Percentiles rank a stretch among this genome's conserved stretches.
Evolutionary conservation across 1,139 yeast species (phyloP).

Genomic region (Nakaseomyces kungkrabaensis): DNA sequence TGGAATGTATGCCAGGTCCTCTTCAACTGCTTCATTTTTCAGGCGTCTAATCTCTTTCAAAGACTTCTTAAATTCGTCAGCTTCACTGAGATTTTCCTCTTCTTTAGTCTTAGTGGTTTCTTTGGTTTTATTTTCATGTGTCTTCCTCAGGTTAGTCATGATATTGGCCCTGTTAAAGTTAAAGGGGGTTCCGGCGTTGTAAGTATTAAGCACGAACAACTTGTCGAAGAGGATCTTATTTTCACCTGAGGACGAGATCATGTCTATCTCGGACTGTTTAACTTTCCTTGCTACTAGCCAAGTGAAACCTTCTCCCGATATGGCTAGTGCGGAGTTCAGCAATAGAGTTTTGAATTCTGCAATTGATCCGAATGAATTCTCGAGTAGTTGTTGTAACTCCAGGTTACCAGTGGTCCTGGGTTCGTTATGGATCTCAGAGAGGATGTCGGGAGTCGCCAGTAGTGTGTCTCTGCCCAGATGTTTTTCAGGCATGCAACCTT

Average conservation of each 20-base stretch:
- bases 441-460: conserved; percentile 36
- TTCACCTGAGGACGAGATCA: conserved; percentile 14
- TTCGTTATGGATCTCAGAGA: conserved; percentile 29
- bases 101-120: background rate
- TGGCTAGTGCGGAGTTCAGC: conserved; percentile 49
- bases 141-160: conserved; percentile 10
- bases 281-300: conserved; percentile 62
- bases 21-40: conserved; percentile 4
- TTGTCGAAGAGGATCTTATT: conserved; percentile 31
- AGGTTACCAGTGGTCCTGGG: conserved; percentile 29
- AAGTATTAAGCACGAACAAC: conserved; percentile 62
- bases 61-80: conserved; percentile 2
- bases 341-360: conserved; percentile 56
- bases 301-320: conserved; percentile 66
- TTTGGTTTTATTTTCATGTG: background rate
- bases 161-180: conserved; percentile 27
- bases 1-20: conserved; percentile 39
- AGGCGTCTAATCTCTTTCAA: conserved; percentile 1
- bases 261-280: conserved; percentile 6
- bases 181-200: conserved; percentile 60
- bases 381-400: conserved; percentile 36
- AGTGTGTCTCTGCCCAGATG: conserved; percentile 26
- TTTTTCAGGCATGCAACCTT: conserved; percentile 5
- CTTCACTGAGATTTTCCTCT: conserved; percentile 2
- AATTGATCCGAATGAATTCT: conserved; percentile 55